phyloP scores from a whole-genome alignment of 1,139 yeast species.

The Nakaseomyces sp. region DNA sequence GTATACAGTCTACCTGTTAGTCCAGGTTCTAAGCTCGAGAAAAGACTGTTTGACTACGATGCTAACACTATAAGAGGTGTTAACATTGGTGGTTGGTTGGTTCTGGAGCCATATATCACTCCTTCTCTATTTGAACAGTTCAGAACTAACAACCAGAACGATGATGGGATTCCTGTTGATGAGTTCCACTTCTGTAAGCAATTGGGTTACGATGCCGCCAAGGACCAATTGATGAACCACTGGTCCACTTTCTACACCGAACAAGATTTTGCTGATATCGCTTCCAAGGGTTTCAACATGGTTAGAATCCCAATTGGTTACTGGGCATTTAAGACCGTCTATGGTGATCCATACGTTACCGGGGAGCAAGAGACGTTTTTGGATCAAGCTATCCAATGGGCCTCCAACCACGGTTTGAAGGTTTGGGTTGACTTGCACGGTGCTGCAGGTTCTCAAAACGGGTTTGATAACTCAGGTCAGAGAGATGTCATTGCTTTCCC shows the following conservation, averaged over 20 bases:
- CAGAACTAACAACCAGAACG: conserved; percentile 24
- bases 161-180: conserved; percentile 59
- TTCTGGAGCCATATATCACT: conserved; percentile 77
- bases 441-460: conserved; percentile 95
- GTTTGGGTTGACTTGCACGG: conserved; percentile 95
- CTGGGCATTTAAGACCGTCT: conserved; percentile 74
- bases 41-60: conserved; percentile 23
- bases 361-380: conserved; percentile 75
- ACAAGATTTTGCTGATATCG: conserved; percentile 56
- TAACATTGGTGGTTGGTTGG: conserved; percentile 89
- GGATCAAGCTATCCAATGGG: conserved; percentile 74
- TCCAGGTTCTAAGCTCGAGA: not conserved
- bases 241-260: conserved; percentile 79
- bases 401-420: conserved; percentile 49
- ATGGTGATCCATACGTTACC: conserved; percentile 75
- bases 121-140: conserved; percentile 64
- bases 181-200: conserved; percentile 63
- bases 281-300: conserved; percentile 62
- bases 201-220: conserved; percentile 57
- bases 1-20: conserved; percentile 2
- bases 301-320: conserved; percentile 92
- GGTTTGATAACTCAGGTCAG: conserved; percentile 89
- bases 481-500: conserved; percentile 61
- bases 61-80: conserved; percentile 52
- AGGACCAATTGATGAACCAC: conserved; percentile 48